Evolutionary conservation across 106 monocot genomes (phyloP).

Genomic region (Dendrobium chrysotoxum): DNA sequence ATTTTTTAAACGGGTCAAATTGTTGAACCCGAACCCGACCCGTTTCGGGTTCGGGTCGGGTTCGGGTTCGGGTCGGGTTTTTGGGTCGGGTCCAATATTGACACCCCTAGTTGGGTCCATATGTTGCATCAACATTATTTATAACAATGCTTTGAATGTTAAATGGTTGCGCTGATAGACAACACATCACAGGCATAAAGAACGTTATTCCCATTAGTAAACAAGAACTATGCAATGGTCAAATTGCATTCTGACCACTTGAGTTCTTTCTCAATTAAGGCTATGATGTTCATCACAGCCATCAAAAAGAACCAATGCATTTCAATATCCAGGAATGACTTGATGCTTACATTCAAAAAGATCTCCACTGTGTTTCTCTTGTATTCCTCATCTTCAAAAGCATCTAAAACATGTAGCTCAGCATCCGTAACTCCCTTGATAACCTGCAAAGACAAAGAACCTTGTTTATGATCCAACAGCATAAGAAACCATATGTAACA

Average conservation of each 20-base stretch:
- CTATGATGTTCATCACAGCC: not conserved
- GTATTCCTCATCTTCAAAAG: slow-evolving; percentile 71
- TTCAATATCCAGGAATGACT: not conserved
- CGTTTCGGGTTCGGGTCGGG: too few relatives aligned
- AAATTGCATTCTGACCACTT: not conserved
- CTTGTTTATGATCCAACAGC: not conserved
- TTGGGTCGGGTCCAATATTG: too few relatives aligned
- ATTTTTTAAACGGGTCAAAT: too few relatives aligned
- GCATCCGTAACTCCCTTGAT: slow-evolving; percentile 44
- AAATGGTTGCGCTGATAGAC: too few relatives aligned
- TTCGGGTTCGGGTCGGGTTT: too few relatives aligned
- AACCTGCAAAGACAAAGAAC: slow-evolving; percentile 29
- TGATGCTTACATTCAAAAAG: slow-evolving; percentile 45
- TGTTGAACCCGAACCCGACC: too few relatives aligned
- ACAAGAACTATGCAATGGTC: not conserved
- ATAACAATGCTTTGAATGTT: too few relatives aligned
- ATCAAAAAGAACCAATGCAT: not conserved
- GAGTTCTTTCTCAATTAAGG: not conserved
- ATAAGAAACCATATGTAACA: not conserved
- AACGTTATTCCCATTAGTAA: too few relatives aligned
- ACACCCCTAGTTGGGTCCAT: too few relatives aligned
- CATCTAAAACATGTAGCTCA: slow-evolving; percentile 49
- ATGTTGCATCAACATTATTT: too few relatives aligned
- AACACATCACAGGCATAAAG: too few relatives aligned
- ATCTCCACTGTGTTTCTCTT: slow-evolving; percentile 47